A percentile compares a stretch with the other conserved stretches of the same genome.
phyloP scores from a whole-genome alignment of 2,329 filamentous ascomycete species.

The Fusarium sp. region DNA sequence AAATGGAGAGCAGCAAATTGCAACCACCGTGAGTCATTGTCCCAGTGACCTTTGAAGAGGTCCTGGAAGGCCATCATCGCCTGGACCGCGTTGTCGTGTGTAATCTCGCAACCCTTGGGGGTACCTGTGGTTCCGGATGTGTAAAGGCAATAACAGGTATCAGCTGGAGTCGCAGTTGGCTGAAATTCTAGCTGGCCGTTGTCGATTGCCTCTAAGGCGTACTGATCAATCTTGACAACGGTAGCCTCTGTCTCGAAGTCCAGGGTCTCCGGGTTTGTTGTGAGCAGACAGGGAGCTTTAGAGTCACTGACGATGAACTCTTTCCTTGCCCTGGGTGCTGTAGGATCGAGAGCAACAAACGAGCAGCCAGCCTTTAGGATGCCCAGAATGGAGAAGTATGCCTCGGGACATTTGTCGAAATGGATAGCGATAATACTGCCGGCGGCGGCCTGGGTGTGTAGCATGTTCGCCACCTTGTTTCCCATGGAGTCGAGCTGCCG shows the following conservation, averaged over 20 bases:
- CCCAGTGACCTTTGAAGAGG: slow-evolving; percentile 82
- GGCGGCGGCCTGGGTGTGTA: slow-evolving; percentile 62
- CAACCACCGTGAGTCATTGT: slow-evolving; percentile 79
- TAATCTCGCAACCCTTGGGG: slow-evolving; percentile 89
- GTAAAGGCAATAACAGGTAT: slow-evolving; percentile 85
- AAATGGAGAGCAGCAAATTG: slow-evolving; percentile 97
- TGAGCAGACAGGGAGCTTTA: slow-evolving; percentile 71
- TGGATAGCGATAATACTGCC: slow-evolving; percentile 79
- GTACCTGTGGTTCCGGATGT: slow-evolving; percentile 89
- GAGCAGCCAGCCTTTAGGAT: slow-evolving; percentile 85
- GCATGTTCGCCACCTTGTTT: slow-evolving; percentile 77
- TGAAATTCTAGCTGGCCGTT: slow-evolving; percentile 26
- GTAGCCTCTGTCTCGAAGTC: slow-evolving; percentile 50
- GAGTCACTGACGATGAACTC: slow-evolving; percentile 84
- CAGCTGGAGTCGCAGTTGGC: slow-evolving; percentile 52
- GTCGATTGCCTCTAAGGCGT: slow-evolving; percentile 40
- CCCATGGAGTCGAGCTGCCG: slow-evolving; percentile 76
- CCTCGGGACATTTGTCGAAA: slow-evolving; percentile 87
- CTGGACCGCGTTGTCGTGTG: slow-evolving; percentile 89
- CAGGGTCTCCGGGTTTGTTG: slow-evolving; percentile 52
- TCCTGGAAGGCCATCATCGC: slow-evolving; percentile 88
- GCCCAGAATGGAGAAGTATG: slow-evolving; percentile 84
- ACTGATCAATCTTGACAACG: slow-evolving; percentile 50
- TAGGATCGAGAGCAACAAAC: slow-evolving; percentile 84
- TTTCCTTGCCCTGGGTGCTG: slow-evolving; percentile 78